Percentiles rank a stretch among this genome's conserved stretches.
phyloP scores from a whole-genome alignment of 371 early-diverging fungal species.

The Actinomortierella wolfii region DNA sequence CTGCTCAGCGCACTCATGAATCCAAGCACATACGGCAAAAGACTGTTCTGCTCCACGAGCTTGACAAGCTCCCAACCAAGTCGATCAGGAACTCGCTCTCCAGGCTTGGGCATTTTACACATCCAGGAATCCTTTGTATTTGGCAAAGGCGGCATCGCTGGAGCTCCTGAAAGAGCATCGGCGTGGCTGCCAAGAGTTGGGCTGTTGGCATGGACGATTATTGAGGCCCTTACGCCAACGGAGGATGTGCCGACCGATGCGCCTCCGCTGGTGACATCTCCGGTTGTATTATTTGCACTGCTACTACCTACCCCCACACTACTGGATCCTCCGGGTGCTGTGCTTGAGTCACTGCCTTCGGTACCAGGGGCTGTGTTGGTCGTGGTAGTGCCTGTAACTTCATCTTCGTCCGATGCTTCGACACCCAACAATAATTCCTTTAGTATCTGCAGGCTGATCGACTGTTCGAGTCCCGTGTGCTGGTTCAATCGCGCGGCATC shows the following conservation, averaged over 20 bases:
- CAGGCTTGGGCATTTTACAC: constrained; percentile 42
- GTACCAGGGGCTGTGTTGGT: not conserved
- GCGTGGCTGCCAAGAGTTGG: not conserved
- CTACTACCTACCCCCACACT: no score
- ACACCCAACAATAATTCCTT: constrained; percentile 56
- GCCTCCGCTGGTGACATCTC: not conserved
- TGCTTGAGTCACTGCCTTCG: not conserved
- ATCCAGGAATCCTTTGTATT: constrained; percentile 23
- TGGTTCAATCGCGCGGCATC: constrained; percentile 39
- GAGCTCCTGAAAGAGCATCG: not conserved
- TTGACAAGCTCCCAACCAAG: constrained; percentile 60
- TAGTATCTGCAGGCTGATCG: constrained; percentile 60
- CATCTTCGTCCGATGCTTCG: constrained; percentile 54
- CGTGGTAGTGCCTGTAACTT: constrained; percentile 19
- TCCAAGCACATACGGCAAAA: constrained; percentile 60
- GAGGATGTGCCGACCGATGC: not conserved
- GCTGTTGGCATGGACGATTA: no score
- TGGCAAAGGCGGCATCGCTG: not conserved
- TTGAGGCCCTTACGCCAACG: not conserved
- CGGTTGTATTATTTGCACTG: no score
- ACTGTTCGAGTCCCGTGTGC: constrained; percentile 42
- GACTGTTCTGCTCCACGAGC: constrained; percentile 63
- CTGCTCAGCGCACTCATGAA: constrained; percentile 51
- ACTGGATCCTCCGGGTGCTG: no score
- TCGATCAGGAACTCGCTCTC: constrained; percentile 42